Conservation (phyloP, 257 asterid species). For the Scutellaria baicalensis region DNA sequence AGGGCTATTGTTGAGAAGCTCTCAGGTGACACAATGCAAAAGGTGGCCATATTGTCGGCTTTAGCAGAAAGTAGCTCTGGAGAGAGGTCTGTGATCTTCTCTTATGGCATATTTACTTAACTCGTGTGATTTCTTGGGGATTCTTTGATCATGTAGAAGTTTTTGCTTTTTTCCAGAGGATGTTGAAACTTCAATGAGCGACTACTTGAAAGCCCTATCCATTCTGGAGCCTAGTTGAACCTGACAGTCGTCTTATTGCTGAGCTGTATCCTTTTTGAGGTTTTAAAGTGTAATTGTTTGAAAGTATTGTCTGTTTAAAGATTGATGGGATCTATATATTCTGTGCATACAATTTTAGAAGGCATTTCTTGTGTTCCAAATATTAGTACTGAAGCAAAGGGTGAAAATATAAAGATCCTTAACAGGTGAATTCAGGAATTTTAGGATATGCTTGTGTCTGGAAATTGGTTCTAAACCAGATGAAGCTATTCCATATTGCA, state of each 20-base stretch:
- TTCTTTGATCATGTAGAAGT: slow-evolving; percentile 6
- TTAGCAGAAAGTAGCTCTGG: slow-evolving; percentile 95
- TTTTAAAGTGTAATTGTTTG: background rate
- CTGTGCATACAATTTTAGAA: background rate
- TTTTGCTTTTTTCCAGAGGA: slow-evolving; percentile 63
- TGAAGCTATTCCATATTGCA: slow-evolving; percentile 70
- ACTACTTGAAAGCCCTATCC: slow-evolving; percentile 84
- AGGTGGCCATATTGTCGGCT: slow-evolving; percentile 88
- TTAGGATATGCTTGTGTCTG: slow-evolving; percentile 82
- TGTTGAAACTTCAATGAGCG: slow-evolving; percentile 87
- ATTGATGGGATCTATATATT: background rate
- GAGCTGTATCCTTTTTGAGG: slow-evolving; percentile 77
- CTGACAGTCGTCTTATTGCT: slow-evolving; percentile 82
- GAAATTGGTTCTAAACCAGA: slow-evolving; percentile 85
- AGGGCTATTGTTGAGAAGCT: slow-evolving; percentile 85
- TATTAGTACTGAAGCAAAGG: background rate
- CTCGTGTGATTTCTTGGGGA: background rate
- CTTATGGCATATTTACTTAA: background rate
- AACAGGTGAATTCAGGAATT: slow-evolving; percentile 56
- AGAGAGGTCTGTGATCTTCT: slow-evolving; percentile 62
- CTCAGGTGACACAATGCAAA: slow-evolving; percentile 71
- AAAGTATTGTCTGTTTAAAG: background rate
- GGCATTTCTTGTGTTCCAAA: background rate
- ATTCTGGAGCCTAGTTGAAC: slow-evolving; percentile 82
- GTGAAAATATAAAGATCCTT: slow-evolving; percentile 25